Conservation (phyloP, 108 stramenopile genomes). For the Cyclotella baltica region DNA sequence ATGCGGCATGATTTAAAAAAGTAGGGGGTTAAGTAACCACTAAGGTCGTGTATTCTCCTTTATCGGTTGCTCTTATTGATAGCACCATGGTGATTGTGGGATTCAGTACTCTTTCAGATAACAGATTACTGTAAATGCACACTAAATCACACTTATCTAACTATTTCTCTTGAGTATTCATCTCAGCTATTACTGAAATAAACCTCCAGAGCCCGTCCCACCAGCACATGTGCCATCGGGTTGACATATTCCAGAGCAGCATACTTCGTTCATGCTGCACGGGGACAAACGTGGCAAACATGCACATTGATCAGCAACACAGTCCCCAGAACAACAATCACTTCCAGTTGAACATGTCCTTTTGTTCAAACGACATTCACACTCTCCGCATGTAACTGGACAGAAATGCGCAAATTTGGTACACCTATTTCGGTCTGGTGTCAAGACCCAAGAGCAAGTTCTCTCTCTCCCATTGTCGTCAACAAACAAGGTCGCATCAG, state of each 20-base stretch:
- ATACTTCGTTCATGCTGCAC: constrained; percentile 1
- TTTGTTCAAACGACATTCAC: constrained; percentile 22
- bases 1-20: too few relatives aligned
- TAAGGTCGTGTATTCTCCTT: too few relatives aligned
- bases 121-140: too few relatives aligned
- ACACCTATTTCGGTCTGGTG: neutral
- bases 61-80: too few relatives aligned
- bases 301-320: constrained; percentile 5
- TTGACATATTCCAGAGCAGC: constrained; percentile 14
- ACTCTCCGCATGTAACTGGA: constrained; percentile 22
- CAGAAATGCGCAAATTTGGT: constrained; percentile 23
- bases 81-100: too few relatives aligned
- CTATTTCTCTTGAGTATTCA: too few relatives aligned
- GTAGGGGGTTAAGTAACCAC: too few relatives aligned
- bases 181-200: neutral
- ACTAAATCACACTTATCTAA: too few relatives aligned
- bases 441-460: constrained; percentile 18
- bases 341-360: neutral
- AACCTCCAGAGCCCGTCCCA: neutral
- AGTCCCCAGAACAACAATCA: constrained; percentile 19
- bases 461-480: constrained; percentile 11
- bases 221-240: constrained; percentile 5
- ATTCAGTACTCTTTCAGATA: too few relatives aligned
- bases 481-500: constrained; percentile 6
- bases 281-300: neutral